Evolutionary conservation across 495 filamentous ascomycete species (phyloP), one percentile per base, ranked within the genome.

Genomic region (Aspergillus cavernicola): DNA sequence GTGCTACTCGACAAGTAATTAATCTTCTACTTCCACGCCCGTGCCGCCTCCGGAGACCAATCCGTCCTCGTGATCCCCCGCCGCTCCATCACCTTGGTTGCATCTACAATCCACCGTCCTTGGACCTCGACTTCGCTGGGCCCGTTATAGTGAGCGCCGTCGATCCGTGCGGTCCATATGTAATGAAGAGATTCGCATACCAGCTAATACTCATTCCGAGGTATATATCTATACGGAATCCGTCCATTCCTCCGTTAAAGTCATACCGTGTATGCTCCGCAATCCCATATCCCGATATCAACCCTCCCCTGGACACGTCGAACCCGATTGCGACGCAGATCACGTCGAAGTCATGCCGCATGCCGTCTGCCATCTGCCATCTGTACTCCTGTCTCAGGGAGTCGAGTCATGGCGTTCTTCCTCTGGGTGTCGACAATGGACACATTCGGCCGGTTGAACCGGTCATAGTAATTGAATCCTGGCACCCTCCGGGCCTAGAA

Each of bases 401-500:
- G 65, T 11, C 68, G 68, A 0, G 58, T 61, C 29, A 86, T 78
- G 0, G 75, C 69, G 52, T 79, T 79, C 0, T 60, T 37, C 1
- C 72, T 69, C 45, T 28, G 4, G 24, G 77, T 72, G 57, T 80
- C 66, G 29, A 86, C 67, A 8, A 86, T 39, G 18, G 81, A 65
- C n/a, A 85, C 80, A 50, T 78, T 79, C 0, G 70, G 65, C 18
- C 65, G 58, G 52, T 84, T 79, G 66, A 85, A 79, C 23, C 74
- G 69, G 50, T 85, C 82, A 53, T 76, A 85, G 65, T 79, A 85
- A 43, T 77, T 63, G 26, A 68, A 54, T 50, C 85, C 80, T n/a
- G n/a, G 73, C 2, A 66, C 66, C 57, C 80, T 80, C 48, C 73
- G 68, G 19, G 64, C 64, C 81, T 80, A 85, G 66, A 84, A 85